Conservation (phyloP, 139 green algal genomes). For the Tetraselmis chui region DNA sequence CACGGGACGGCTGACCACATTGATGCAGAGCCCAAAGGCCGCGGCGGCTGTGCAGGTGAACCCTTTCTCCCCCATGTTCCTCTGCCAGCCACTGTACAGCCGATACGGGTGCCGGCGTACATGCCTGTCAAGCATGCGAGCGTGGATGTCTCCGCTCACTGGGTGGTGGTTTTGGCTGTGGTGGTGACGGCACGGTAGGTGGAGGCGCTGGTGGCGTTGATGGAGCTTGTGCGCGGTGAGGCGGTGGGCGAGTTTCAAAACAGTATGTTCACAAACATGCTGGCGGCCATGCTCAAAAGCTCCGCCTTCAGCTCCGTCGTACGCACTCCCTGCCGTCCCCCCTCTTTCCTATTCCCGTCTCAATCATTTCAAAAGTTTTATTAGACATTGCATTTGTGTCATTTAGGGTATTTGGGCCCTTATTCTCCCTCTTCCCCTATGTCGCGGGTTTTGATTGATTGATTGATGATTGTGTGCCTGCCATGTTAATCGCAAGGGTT, state of each 20-base stretch:
- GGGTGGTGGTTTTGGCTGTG: neutral
- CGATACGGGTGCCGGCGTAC: constrained; percentile 3
- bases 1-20: constrained; percentile 15
- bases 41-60: constrained; percentile 3
- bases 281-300: constrained; percentile 22
- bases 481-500: too few species aligned
- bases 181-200: constrained; percentile 20
- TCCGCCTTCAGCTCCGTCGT: constrained; percentile 22
- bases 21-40: constrained; percentile 8
- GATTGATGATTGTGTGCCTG: too few species aligned
- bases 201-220: constrained; percentile 35
- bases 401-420: too few species aligned
- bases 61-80: neutral
- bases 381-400: neutral
- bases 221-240: constrained; percentile 51
- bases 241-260: constrained; percentile 28
- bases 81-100: neutral
- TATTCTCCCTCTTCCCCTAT: too few species aligned
- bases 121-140: too few species aligned
- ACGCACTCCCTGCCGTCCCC: neutral
- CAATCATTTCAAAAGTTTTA: too few species aligned
- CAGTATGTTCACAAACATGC: constrained; percentile 33
- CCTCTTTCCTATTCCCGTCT: neutral
- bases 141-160: neutral
- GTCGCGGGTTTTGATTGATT: too few species aligned